phyloP scores from a whole-genome alignment of 2,329 filamentous ascomycete species.

The Triangularia setosa region DNA sequence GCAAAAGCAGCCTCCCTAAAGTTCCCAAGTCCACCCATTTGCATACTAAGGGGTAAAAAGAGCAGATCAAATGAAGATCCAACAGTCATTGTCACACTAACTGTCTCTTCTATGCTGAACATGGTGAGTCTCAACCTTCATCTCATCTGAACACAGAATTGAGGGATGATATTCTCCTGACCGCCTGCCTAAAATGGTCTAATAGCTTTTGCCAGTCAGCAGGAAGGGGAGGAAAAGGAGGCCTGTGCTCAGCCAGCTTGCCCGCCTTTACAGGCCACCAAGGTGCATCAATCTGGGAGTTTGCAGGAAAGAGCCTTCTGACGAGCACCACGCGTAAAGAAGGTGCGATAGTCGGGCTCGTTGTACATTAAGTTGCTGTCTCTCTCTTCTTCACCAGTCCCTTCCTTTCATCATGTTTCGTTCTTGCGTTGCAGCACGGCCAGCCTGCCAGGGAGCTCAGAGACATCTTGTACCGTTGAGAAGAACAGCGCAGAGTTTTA shows the following conservation, averaged over 20 bases:
- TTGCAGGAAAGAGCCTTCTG: slow-evolving; percentile 6
- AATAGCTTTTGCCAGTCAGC: not conserved
- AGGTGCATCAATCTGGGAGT: slow-evolving; percentile 1
- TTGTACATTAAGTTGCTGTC: slow-evolving; percentile 17
- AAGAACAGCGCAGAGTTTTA: slow-evolving; percentile 20
- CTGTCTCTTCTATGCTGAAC: too few species aligned
- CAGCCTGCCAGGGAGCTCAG: slow-evolving; percentile 21
- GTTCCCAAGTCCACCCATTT: not conserved
- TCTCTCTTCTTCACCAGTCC: slow-evolving; percentile 11
- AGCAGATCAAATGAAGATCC: not conserved
- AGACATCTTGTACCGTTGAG: slow-evolving; percentile 13
- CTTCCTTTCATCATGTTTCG: slow-evolving; percentile 23
- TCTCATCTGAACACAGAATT: not conserved
- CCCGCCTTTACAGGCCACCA: not conserved
- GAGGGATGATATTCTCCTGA: not conserved
- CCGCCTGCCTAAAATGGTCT: slow-evolving; percentile 5
- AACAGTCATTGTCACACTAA: too few species aligned
- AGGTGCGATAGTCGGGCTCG: slow-evolving; percentile 24
- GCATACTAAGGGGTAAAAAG: not conserved
- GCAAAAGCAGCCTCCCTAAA: not conserved
- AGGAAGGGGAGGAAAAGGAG: not conserved
- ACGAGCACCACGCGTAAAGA: slow-evolving; percentile 15
- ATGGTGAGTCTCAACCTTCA: too few species aligned
- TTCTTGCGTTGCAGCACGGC: slow-evolving; percentile 17
- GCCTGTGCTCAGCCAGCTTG: not conserved